Percentiles rank a stretch among this genome's conserved stretches.
Conservation (phyloP, 2,329 filamentous ascomycete genomes). For the Byssochlamys sp. region DNA sequence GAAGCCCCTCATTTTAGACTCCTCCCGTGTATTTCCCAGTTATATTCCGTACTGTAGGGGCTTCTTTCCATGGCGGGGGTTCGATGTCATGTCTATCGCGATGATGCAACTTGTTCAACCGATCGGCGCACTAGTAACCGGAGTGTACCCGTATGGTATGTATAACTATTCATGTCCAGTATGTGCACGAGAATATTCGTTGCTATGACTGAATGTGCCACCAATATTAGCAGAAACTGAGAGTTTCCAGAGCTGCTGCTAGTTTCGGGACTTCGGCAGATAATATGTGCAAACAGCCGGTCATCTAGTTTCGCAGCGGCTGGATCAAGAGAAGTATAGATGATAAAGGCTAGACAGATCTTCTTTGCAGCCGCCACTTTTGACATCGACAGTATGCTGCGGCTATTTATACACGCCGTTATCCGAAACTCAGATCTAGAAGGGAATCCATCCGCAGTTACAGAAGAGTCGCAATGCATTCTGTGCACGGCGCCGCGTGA, state of each 20-base stretch:
- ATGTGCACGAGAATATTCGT: neutral
- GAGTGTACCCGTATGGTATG: neutral
- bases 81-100: neutral
- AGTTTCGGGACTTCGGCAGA: neutral
- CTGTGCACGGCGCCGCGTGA: neutral
- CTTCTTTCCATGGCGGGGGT: neutral
- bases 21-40: neutral
- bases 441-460: neutral
- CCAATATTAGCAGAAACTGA: neutral
- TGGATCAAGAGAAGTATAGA: neutral
- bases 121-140: neutral
- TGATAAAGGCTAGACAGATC: neutral
- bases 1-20: neutral
- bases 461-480: neutral
- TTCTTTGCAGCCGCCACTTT: neutral
- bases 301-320: neutral
- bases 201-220: neutral
- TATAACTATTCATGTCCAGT: neutral
- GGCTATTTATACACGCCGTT: neutral
- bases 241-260: neutral
- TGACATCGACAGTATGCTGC: neutral
- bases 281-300: neutral
- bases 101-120: neutral
- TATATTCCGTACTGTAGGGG: neutral
- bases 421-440: neutral